phyloP scores from a whole-genome alignment of 106 monocot genomes.

The Posidonia australis region DNA sequence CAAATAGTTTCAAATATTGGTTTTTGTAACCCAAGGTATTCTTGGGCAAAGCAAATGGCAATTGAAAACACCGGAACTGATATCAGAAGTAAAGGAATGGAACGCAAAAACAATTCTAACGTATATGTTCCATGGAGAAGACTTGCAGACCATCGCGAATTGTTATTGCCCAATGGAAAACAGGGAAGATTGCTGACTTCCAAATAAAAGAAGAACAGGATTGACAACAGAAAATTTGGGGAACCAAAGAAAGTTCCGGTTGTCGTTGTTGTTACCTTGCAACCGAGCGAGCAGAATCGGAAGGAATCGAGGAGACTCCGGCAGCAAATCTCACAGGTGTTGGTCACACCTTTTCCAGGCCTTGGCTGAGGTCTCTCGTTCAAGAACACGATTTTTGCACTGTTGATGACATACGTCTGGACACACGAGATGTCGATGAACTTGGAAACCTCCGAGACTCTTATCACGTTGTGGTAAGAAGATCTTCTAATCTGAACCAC shows the following conservation, averaged over 20 bases:
- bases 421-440: slow-evolving; percentile 83
- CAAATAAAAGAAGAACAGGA: too few relatives aligned
- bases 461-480: slow-evolving; percentile 91
- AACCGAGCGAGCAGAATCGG: slow-evolving; percentile 93
- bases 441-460: slow-evolving; percentile 82
- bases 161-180: too few relatives aligned
- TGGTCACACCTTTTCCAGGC: slow-evolving; percentile 78
- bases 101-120: neutral
- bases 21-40: too few relatives aligned
- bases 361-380: slow-evolving; percentile 81
- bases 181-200: too few relatives aligned
- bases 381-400: slow-evolving; percentile 89
- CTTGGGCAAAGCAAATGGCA: neutral
- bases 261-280: slow-evolving; percentile 43
- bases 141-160: too few relatives aligned
- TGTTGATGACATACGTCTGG: slow-evolving; percentile 92
- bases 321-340: slow-evolving; percentile 79
- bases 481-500: slow-evolving; percentile 65
- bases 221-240: too few relatives aligned
- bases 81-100: neutral
- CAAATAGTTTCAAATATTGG: neutral
- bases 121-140: too few relatives aligned
- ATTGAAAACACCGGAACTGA: neutral
- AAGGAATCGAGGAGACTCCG: slow-evolving; percentile 75
- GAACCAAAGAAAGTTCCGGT: too few relatives aligned